Conservation (phyloP, 495 filamentous ascomycete species). For the Geoglossum glabrum region DNA sequence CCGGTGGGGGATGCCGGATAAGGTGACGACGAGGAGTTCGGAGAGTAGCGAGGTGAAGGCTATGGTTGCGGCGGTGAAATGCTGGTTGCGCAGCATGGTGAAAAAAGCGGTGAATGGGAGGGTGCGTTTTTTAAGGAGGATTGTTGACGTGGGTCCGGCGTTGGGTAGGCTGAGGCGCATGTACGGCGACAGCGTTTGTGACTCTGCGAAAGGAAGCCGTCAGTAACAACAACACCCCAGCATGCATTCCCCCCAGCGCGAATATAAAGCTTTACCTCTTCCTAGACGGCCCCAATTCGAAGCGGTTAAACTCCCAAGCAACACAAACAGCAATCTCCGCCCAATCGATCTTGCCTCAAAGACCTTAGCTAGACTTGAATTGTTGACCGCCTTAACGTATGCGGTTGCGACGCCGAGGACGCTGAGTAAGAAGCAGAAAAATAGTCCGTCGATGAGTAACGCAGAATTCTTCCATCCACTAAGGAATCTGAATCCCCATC, state of each 20-base stretch:
- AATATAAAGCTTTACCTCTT: constrained; percentile 1
- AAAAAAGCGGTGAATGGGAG: constrained; percentile 3
- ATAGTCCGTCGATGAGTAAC: neutral
- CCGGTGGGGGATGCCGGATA: constrained; percentile 5
- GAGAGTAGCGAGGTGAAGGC: constrained; percentile 6
- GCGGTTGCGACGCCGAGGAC: neutral
- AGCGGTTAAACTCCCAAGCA: constrained; percentile 6
- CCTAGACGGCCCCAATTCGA: constrained; percentile 10
- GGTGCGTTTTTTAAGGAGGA: neutral
- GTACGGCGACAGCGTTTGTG: neutral
- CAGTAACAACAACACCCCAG: too few relatives aligned
- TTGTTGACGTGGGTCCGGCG: neutral
- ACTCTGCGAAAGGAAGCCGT: neutral
- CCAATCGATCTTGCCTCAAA: neutral
- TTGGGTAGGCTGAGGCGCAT: neutral
- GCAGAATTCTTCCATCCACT: neutral
- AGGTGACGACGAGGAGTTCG: constrained; percentile 4
- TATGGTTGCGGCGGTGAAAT: constrained; percentile 2
- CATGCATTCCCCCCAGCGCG: neutral
- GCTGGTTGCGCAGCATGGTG: constrained; percentile 2
- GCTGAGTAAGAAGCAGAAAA: neutral
- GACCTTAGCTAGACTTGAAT: neutral
- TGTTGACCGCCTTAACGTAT: neutral
- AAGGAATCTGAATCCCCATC: neutral
- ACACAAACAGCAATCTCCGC: constrained; percentile 11